These are phyloP conservation scores for Ajuga chamaepitys DNA, from an alignment of 257 asterid genomes.

Conservation along the genomic window DNA sequence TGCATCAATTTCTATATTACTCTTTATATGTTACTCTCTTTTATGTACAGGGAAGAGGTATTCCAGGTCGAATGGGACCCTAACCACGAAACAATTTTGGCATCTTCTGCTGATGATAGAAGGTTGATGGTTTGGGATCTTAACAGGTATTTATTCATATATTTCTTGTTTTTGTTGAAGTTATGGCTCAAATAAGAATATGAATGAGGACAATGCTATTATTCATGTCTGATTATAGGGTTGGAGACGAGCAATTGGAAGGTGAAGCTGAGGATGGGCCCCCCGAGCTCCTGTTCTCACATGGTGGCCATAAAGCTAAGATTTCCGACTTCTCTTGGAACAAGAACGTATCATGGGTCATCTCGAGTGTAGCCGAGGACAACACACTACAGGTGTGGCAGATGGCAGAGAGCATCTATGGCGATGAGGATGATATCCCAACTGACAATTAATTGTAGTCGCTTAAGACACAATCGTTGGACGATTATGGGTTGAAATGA, in stretches of 20 bases:
- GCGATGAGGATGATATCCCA: constrained; percentile 52
- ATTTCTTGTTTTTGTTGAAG: not conserved
- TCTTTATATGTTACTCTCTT: not conserved
- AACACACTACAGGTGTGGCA: constrained; percentile 88
- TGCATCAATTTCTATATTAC: too few species aligned
- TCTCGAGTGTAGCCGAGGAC: constrained; percentile 94
- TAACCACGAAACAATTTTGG: constrained; percentile 85
- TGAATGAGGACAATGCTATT: not conserved
- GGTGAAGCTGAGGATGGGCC: constrained; percentile 99
- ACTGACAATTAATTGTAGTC: constrained; percentile 13
- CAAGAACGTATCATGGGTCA: constrained; percentile 77
- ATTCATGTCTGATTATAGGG: constrained; percentile 33
- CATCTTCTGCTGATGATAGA: constrained; percentile 90
- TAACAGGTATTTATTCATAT: constrained; percentile 50
- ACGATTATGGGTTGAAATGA: not conserved
- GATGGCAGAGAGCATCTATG: constrained; percentile 83
- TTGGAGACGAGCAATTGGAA: constrained; percentile 95
- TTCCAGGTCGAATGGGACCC: constrained; percentile 99
- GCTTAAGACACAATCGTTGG: not conserved
- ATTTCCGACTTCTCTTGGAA: constrained; percentile 96
- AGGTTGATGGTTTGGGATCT: constrained; percentile 97
- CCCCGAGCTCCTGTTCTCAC: constrained; percentile 90
- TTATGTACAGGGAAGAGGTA: constrained; percentile 67
- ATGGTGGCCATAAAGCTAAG: constrained; percentile 93
- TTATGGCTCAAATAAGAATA: not conserved